These are phyloP conservation scores for Funneliformis geosporum DNA, from an alignment of 192 early-diverging fungal genomes.

Conservation along the genomic window DNA sequence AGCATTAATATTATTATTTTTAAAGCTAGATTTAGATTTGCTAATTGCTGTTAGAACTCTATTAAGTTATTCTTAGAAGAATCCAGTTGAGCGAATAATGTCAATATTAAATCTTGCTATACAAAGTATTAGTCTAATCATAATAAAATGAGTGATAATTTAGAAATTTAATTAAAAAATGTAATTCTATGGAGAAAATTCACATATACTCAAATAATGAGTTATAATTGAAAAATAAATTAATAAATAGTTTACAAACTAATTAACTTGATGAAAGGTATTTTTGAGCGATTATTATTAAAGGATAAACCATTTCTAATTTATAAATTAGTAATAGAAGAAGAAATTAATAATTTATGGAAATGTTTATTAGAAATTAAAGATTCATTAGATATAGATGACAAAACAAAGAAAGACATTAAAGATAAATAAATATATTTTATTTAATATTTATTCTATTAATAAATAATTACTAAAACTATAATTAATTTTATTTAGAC, in stretches of 20 bases:
- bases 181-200: neutral
- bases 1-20: neutral
- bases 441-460: too few species aligned
- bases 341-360: neutral
- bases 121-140: neutral
- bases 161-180: neutral
- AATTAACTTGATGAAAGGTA: neutral
- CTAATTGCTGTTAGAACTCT: neutral
- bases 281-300: neutral
- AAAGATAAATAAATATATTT: too few species aligned
- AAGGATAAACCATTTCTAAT: neutral
- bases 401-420: too few species aligned
- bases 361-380: neutral
- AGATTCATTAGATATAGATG: too few species aligned
- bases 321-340: neutral
- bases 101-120: neutral
- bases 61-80: neutral
- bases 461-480: too few species aligned
- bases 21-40: neutral
- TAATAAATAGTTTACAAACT: neutral
- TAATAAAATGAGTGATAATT: neutral
- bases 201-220: neutral
- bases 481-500: too few species aligned
- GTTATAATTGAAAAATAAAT: neutral
- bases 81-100: neutral